Evolutionary conservation across 139 green algal species (phyloP), one percentile per base, ranked within the genome.

Genomic region (Gonium pectorale): DNA sequence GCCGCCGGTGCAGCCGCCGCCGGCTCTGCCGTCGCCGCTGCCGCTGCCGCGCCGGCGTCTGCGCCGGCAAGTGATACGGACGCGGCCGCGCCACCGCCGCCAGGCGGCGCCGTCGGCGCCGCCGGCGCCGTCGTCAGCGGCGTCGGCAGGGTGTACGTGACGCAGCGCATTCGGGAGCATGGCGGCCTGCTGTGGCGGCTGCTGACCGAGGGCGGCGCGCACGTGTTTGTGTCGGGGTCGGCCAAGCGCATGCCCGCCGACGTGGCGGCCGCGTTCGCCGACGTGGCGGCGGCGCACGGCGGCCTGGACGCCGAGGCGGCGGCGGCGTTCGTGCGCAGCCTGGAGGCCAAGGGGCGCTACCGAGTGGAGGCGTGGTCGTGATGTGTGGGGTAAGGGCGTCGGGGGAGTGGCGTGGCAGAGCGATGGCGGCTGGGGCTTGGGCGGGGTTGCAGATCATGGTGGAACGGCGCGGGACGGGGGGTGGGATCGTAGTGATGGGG

Each of bases 281-380:
- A 93, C 17, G 90, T 97, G 7, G 90, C 90, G 11, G 60, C n/a
- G 31, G 21, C 68, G 72, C 64, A 95, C 26, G 95, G 94, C 6
- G 85, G 89, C 2, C 40, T 97, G 89, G 66, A 60, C 1, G 3
- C 35, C 13, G 91, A 89, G 15, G 87, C 91, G 31, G 92, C 94
- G 11, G 72, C 75, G 6, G 73, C 77, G 82, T 96, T 88, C 67
- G 31, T 98, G 49, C 74, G 84, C 40, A 66, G 87, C 66, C 71
- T 98, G 85, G 91, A 98, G 84, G 59, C 87, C 38, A 86, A 9
- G 2, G 88, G 92, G 8, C 72, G 96, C 31, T 98, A 98, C 78
- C 81, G 89, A 51, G 92, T 99, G 29, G 97, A 99, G 86, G 91
- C 96, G 0, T 99, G 97, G 97, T 97, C 91, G 37, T 99, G n/a